A percentile compares a stretch with the other conserved stretches of the same genome.
These are phyloP conservation scores for Moesziomyces sp. DNA, from an alignment of 1,284 basidiomycete genomes.

Conservation along the genomic window DNA sequence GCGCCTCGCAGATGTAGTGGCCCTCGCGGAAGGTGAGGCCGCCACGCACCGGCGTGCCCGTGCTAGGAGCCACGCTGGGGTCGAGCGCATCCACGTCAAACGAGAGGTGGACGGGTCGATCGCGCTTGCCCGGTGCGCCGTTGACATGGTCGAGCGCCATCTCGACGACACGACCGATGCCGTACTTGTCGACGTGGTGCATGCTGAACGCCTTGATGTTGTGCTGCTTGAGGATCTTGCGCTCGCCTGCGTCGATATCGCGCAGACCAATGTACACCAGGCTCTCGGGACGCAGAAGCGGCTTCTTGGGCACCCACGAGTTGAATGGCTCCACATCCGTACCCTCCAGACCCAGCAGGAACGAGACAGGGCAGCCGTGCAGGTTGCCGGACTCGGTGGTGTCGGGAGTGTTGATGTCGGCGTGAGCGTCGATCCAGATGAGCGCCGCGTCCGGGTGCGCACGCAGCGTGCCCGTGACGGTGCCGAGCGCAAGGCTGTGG, in stretches of 20 bases:
- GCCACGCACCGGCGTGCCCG: conserved; percentile 93
- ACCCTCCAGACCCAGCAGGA: conserved; percentile 74
- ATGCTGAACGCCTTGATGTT: conserved; percentile 94
- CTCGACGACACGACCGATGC: conserved; percentile 86
- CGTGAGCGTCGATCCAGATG: conserved; percentile 79
- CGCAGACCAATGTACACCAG: conserved; percentile 95
- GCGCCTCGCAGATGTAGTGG: conserved; percentile 89
- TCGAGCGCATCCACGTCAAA: conserved; percentile 91
- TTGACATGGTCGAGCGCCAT: conserved; percentile 96
- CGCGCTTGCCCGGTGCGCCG: conserved; percentile 70
- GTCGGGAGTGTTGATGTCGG: conserved; percentile 92
- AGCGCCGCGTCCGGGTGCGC: conserved; percentile 77
- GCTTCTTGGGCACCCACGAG: conserved; percentile 60
- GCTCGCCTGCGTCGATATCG: conserved; percentile 91
- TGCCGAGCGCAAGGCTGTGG: conserved; percentile 78
- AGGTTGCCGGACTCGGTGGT: conserved; percentile 90
- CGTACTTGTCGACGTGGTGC: conserved; percentile 97
- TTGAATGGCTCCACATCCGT: conserved; percentile 64
- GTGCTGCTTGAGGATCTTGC: conserved; percentile 84
- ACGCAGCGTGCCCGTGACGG: conserved; percentile 69
- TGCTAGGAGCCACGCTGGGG: conserved; percentile 91
- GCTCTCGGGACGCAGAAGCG: conserved; percentile 74
- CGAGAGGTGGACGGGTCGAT: conserved; percentile 89
- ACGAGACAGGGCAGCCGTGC: conserved; percentile 97
- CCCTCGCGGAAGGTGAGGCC: conserved; percentile 97